phyloP scores from a whole-genome alignment of 352 stramenopile genomes.

The Thalassiosira ordinaria region DNA sequence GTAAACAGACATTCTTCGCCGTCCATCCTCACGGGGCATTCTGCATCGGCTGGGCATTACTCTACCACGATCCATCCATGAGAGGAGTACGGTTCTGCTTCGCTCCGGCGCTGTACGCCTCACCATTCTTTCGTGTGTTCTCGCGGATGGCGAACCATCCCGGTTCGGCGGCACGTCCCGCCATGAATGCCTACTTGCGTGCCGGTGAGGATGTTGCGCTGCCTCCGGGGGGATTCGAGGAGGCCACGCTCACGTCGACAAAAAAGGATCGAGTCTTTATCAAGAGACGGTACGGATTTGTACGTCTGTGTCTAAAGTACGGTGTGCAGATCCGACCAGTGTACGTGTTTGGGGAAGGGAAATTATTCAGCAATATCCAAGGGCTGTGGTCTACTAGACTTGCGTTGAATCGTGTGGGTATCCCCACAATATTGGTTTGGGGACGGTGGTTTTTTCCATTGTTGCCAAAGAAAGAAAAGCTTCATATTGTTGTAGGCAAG shows the following conservation, averaged over 20 bases:
- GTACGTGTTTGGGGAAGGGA: slow-evolving; percentile 93
- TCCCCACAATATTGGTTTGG: slow-evolving; percentile 88
- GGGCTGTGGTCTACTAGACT: slow-evolving; percentile 87
- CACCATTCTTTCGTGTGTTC: slow-evolving; percentile 50
- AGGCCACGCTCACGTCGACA: slow-evolving; percentile 90
- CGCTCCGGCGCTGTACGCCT: slow-evolving; percentile 51
- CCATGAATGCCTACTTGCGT: slow-evolving; percentile 61
- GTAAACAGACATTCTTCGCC: slow-evolving; percentile 52
- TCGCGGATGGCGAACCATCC: slow-evolving; percentile 41
- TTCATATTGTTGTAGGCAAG: slow-evolving; percentile 91
- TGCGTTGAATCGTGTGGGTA: slow-evolving; percentile 87
- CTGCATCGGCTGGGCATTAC: slow-evolving; percentile 61
- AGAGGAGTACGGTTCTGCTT: slow-evolving; percentile 67
- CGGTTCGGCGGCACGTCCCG: slow-evolving; percentile 28
- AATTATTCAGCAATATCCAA: slow-evolving; percentile 89
- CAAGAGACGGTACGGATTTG: slow-evolving; percentile 91
- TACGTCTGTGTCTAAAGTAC: slow-evolving; percentile 91
- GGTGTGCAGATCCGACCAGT: slow-evolving; percentile 88
- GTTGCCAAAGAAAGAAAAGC: slow-evolving; percentile 86
- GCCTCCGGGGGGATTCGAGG: slow-evolving; percentile 92
- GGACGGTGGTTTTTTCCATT: slow-evolving; percentile 87
- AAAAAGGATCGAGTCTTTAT: slow-evolving; percentile 91
- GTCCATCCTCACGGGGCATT: slow-evolving; percentile 72
- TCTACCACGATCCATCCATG: slow-evolving; percentile 55
- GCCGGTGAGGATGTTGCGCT: slow-evolving; percentile 68